Percentiles rank a stretch among this genome's conserved stretches.
Conservation (phyloP, 768 basidiomycete genomes). For the Hydnomerulius pinastri region DNA sequence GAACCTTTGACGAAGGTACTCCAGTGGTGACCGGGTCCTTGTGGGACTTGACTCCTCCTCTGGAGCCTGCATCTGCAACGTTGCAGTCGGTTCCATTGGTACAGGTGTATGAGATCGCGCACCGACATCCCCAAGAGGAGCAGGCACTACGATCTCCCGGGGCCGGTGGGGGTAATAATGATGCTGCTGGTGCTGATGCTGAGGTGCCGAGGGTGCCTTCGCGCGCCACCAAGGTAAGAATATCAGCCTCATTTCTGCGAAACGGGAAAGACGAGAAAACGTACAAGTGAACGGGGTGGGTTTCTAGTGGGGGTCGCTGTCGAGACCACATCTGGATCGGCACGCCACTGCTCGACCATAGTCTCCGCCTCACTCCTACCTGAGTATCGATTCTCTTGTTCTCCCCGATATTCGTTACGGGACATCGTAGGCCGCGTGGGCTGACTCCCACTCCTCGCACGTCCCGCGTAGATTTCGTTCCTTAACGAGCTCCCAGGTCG, state of each 20-base stretch:
- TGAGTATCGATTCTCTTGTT: conserved; percentile 15
- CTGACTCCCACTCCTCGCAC: conserved; percentile 27
- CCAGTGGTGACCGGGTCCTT: conserved; percentile 19
- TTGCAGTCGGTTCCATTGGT: conserved; percentile 8
- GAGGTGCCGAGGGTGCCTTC: conserved; percentile 19
- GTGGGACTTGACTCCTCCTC: conserved; percentile 4
- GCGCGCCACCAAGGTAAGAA: background rate
- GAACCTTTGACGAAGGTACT: conserved; percentile 28
- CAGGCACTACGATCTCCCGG: conserved; percentile 32
- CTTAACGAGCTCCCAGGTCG: conserved; percentile 26
- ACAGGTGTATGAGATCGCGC: conserved; percentile 17
- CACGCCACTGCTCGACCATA: conserved; percentile 33
- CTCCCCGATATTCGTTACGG: conserved; percentile 18
- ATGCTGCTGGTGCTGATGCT: conserved; percentile 8
- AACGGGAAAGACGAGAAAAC: background rate
- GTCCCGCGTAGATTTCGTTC: conserved; percentile 22
- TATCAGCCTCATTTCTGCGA: conserved; percentile 5
- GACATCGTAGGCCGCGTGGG: conserved; percentile 17
- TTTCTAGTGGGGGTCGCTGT: conserved; percentile 15
- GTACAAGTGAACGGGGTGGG: conserved; percentile 22
- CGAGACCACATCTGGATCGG: conserved; percentile 24
- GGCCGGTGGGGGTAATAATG: conserved; percentile 26
- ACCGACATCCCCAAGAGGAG: conserved; percentile 24
- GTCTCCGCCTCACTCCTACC: conserved; percentile 27
- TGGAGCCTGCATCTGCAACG: conserved; percentile 5